Percentiles rank a stretch among this genome's conserved stretches.
phyloP scores from a whole-genome alignment of 2,329 filamentous ascomycete species.

The Pyrenochaeta sp. region DNA sequence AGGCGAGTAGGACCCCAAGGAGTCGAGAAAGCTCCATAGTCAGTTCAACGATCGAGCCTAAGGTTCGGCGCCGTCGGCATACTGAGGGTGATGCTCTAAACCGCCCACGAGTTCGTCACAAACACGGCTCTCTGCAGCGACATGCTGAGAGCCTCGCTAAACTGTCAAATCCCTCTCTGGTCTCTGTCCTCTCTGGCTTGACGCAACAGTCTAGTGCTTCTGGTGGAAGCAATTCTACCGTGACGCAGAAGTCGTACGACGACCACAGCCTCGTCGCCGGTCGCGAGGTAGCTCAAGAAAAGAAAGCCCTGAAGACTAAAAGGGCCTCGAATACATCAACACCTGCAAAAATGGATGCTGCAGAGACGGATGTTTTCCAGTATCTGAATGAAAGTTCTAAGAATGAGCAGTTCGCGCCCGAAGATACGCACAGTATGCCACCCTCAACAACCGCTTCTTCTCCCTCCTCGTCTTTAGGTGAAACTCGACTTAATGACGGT shows the following conservation, averaged over 20 bases:
- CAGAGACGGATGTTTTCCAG: constrained; percentile 40
- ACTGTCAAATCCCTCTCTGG: constrained; percentile 52
- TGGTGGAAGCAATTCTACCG: constrained; percentile 57
- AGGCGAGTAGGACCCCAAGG: constrained; percentile 33
- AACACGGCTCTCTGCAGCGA: constrained; percentile 44
- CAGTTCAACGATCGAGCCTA: constrained; percentile 24
- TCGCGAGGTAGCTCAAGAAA: constrained; percentile 28
- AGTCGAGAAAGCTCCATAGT: constrained; percentile 32
- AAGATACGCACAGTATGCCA: constrained; percentile 18
- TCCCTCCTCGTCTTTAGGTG: constrained; percentile 28
- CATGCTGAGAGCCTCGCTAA: constrained; percentile 38
- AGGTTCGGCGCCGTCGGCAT: constrained; percentile 27
- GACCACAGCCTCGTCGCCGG: constrained; percentile 37
- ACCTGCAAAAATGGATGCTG: constrained; percentile 27
- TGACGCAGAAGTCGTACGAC: constrained; percentile 55
- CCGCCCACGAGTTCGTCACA: constrained; percentile 42
- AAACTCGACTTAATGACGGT: constrained; percentile 24
- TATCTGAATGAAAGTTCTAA: constrained; percentile 29
- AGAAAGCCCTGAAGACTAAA: constrained; percentile 17
- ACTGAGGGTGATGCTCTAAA: constrained; percentile 32
- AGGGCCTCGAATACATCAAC: constrained; percentile 18
- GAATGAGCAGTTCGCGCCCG: constrained; percentile 16
- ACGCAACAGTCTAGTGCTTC: constrained; percentile 53
- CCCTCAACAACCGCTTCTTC: constrained; percentile 33
- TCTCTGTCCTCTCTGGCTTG: constrained; percentile 53